Evolutionary conservation across 2,329 filamentous ascomycete species (phyloP).

Genomic region (Acephala macrosclerotiorum): DNA sequence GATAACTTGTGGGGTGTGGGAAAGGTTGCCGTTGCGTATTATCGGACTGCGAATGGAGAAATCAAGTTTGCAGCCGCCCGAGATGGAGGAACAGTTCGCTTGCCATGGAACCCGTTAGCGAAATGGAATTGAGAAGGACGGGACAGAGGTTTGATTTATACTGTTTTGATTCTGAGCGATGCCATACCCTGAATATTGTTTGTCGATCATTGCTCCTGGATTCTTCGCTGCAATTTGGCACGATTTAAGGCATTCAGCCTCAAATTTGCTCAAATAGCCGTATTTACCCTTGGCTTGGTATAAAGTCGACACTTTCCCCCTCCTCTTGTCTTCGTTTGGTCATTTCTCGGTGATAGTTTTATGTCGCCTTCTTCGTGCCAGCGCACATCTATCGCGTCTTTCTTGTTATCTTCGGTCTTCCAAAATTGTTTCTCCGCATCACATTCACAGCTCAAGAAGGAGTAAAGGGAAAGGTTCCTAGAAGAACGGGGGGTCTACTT

Average conservation of each 20-base stretch:
- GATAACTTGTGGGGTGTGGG: constrained; percentile 11
- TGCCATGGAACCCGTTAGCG: constrained; percentile 19
- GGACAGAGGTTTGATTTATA: background rate
- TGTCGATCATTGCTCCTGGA: background rate
- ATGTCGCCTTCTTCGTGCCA: background rate
- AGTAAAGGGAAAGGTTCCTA: background rate
- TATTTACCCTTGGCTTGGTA: background rate
- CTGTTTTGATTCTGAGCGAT: background rate
- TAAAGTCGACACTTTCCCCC: background rate
- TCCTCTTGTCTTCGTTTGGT: background rate
- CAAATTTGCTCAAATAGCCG: background rate
- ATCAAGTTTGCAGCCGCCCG: constrained; percentile 12
- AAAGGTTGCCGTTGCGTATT: constrained; percentile 11
- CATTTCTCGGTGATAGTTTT: background rate
- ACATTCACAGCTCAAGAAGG: background rate
- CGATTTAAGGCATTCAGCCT: background rate
- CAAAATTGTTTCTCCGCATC: background rate
- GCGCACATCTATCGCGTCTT: background rate
- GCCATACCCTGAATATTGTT: background rate
- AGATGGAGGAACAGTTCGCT: constrained; percentile 9
- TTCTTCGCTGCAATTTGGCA: background rate
- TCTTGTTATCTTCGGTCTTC: background rate
- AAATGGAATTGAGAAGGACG: constrained; percentile 14
- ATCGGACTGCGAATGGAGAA: constrained; percentile 6
- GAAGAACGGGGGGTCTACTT: too few relatives aligned